These are phyloP conservation scores for Sclerotinia sclerotiorum DNA, from an alignment of 2,329 filamentous ascomycete species.

Conservation along the genomic window DNA sequence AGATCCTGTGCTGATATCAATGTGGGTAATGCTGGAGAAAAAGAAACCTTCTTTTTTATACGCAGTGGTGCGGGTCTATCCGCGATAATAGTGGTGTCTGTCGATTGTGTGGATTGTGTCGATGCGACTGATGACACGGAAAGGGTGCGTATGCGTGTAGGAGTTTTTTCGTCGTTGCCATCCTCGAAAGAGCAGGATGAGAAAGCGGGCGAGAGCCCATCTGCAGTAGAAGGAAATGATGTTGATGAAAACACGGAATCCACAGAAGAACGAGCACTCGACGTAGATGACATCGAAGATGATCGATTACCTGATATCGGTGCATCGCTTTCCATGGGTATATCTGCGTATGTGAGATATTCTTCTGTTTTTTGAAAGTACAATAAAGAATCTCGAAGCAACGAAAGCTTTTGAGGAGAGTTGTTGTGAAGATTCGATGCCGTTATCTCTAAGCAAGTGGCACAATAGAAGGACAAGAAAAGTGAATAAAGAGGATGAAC, in stretches of 20 bases:
- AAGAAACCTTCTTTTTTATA: constrained; percentile 39
- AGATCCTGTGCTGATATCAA: neutral
- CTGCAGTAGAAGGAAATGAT: constrained; percentile 25
- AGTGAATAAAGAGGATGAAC: constrained; percentile 38
- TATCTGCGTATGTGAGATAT: constrained; percentile 31
- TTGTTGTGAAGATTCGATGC: constrained; percentile 35
- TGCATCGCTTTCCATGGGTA: constrained; percentile 28
- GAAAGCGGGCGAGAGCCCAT: constrained; percentile 23
- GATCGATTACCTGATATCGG: constrained; percentile 4
- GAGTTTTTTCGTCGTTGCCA: neutral
- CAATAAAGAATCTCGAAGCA: constrained; percentile 36
- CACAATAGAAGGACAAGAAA: constrained; percentile 40
- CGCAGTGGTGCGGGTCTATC: constrained; percentile 26
- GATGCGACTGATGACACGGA: constrained; percentile 15
- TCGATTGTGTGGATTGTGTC: constrained; percentile 1
- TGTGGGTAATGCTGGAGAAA: constrained; percentile 22
- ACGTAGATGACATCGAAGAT: constrained; percentile 28
- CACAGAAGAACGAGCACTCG: constrained; percentile 36
- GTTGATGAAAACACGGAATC: constrained; percentile 36
- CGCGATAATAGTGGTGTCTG: neutral
- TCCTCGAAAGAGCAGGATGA: constrained; percentile 28
- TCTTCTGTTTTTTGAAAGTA: constrained; percentile 36
- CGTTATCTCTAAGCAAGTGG: constrained; percentile 36
- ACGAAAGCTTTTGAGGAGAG: constrained; percentile 33
- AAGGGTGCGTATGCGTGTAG: constrained; percentile 23